These are phyloP conservation scores for Colletotrichum australisinense DNA, from an alignment of 2,329 filamentous ascomycete genomes.

Conservation along the genomic window DNA sequence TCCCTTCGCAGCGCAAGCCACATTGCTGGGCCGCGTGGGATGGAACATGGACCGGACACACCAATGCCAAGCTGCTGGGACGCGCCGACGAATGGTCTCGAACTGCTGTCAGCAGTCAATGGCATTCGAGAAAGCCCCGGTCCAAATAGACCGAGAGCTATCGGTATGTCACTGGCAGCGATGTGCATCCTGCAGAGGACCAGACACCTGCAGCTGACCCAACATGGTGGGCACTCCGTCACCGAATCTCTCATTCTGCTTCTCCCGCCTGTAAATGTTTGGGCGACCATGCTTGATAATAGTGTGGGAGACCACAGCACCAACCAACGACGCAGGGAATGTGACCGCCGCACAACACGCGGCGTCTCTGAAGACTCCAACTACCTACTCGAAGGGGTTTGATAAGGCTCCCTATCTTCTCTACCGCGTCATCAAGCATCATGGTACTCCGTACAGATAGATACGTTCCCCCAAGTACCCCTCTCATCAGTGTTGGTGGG, in stretches of 20 bases:
- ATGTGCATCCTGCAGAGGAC: background rate
- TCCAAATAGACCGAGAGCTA: background rate
- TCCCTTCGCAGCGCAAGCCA: background rate
- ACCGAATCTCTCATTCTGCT: background rate
- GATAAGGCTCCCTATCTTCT: background rate
- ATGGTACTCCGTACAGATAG: background rate
- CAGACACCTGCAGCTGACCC: background rate
- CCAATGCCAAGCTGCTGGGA: slow-evolving; percentile 8
- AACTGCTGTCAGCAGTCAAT: background rate
- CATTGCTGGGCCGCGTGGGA: background rate
- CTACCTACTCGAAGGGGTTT: background rate
- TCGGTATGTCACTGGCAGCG: background rate
- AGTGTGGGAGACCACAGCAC: background rate
- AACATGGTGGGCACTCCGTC: background rate
- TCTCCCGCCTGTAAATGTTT: background rate
- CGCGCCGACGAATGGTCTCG: background rate
- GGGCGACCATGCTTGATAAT: background rate
- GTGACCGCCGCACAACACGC: background rate
- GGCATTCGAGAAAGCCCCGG: background rate
- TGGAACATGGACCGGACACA: background rate
- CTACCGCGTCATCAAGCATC: background rate
- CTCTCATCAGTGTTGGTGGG: background rate
- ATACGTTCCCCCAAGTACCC: background rate
- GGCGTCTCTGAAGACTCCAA: background rate
- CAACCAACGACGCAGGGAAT: background rate